Evolutionary conservation across 2,329 filamentous ascomycete species (phyloP), one percentile per base, ranked within the genome.

Genomic region (Coleophoma crateriformis): DNA sequence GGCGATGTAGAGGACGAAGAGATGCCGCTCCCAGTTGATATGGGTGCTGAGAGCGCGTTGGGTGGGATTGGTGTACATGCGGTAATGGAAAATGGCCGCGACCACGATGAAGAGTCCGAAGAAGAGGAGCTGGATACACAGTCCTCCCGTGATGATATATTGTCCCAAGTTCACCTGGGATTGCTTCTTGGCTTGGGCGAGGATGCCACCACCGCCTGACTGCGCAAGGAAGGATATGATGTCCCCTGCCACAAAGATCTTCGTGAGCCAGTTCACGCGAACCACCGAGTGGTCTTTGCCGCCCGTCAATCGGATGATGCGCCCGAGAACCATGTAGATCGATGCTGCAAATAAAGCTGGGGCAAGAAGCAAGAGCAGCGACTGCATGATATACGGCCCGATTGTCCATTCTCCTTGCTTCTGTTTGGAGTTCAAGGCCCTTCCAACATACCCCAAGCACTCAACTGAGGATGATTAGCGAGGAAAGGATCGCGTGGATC

Each of bases 51-150:
- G 37, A 11, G 49, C 39, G n/a, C 39, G 27, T 7, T 11, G 4
- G 8, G 66, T 63, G 0, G 64, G 63, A 4, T 46, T 35, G 4
- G 52, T 58, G 2, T 51, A 53, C n/a, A 75, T 63, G 1, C 71
- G 63, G 2, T 46, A 13, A 19, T 48, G 19, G 33, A 48, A 51
- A 7, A 48, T 55, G 2, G 66, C 53, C 0, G 71, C 65, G 0
- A 71, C 64, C 1, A 69, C 47, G n/a, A 77, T 58, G 53, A 79
- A 79, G 47, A 76, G 66, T 17, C 65, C 64, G 51, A 78, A 78
- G 52, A 75, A 71, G 7, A 73, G 20, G 4, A 79, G 66, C 54
- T 79, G 76, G 7, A 76, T 54, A 14, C 71, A 59, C 1, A 79
- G 61, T 12, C 75, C 75, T 4, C 55, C 68, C 14, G 77, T 63